Evolutionary conservation across 1,284 basidiomycete species (phyloP).

Genomic region (Pterulicium gracile): DNA sequence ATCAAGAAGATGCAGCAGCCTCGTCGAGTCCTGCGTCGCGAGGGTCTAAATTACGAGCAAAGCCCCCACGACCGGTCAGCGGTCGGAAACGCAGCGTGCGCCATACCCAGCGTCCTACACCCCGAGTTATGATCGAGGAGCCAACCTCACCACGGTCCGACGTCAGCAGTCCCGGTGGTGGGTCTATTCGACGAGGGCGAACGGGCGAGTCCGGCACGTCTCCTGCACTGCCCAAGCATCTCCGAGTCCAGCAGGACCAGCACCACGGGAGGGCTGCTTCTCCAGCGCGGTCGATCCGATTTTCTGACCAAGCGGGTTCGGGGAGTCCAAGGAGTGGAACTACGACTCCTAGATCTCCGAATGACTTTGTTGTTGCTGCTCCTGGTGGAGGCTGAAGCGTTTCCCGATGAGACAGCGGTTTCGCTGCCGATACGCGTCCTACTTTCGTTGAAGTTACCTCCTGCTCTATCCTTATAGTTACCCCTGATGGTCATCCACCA

Average conservation of each 20-base stretch:
- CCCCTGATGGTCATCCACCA: too few relatives aligned
- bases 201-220: not conserved
- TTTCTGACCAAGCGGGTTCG: not conserved
- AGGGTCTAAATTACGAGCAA: not conserved
- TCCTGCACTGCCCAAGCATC: not conserved
- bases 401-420: too few relatives aligned
- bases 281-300: not conserved
- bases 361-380: too few relatives aligned
- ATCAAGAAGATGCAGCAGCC: not conserved
- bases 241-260: not conserved
- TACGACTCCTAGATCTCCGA: not conserved
- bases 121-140: not conserved
- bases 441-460: too few relatives aligned
- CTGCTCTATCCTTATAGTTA: too few relatives aligned
- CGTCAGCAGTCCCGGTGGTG: not conserved
- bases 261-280: not conserved
- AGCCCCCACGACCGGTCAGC: not conserved
- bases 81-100: not conserved
- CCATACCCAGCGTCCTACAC: not conserved
- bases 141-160: not conserved
- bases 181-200: too few relatives aligned
- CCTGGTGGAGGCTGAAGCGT: too few relatives aligned
- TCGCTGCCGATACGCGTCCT: too few relatives aligned
- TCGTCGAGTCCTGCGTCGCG: not conserved
- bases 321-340: not conserved